Conservation (phyloP, 495 filamentous ascomycete species). For the Podospora pseudopauciseta region DNA sequence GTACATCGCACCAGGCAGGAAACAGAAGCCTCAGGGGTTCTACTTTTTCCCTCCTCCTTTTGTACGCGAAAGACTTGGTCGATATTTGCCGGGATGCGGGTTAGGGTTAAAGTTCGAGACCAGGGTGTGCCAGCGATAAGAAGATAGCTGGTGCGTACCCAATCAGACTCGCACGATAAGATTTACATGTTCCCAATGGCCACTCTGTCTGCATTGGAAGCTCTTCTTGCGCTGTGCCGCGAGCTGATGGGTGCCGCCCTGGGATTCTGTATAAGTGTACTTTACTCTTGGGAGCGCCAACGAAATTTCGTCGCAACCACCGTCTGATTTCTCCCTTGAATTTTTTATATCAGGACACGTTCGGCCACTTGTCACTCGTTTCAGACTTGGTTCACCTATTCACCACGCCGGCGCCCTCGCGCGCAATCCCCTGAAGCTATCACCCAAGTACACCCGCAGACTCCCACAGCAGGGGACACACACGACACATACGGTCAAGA, state of each 20-base stretch:
- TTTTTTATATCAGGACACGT: background rate
- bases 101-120: background rate
- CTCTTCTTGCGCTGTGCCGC: constrained; percentile 9
- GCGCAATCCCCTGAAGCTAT: background rate
- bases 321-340: background rate
- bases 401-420: too few species aligned
- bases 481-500: constrained; percentile 18
- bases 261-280: constrained; percentile 14
- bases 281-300: background rate
- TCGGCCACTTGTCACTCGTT: background rate
- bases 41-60: background rate
- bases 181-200: background rate
- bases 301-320: background rate
- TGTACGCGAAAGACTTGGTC: background rate
- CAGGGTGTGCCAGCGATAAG: background rate
- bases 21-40: background rate
- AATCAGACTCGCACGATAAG: constrained; percentile 6
- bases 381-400: background rate
- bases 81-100: background rate
- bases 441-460: background rate
- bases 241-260: background rate
- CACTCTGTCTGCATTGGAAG: constrained; percentile 33
- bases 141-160: constrained; percentile 1
- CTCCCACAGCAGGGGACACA: background rate
- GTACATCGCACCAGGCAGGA: background rate